Conservation (phyloP, 495 filamentous ascomycete species). For the Lasiosphaeria miniovina region DNA sequence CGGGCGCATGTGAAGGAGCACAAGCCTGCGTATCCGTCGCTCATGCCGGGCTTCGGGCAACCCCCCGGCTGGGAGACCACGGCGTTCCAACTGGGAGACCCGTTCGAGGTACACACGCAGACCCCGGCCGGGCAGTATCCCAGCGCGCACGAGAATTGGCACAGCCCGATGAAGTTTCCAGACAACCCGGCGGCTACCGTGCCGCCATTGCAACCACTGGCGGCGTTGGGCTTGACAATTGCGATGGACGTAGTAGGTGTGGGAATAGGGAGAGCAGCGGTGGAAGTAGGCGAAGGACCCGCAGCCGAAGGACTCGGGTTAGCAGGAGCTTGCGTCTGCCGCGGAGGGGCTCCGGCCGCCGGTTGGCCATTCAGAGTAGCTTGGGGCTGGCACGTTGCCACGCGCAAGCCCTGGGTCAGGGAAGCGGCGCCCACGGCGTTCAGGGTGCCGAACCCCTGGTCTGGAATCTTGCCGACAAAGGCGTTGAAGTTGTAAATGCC, state of each 20-base stretch:
- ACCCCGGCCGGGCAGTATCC: constrained; percentile 41
- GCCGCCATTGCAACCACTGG: constrained; percentile 33
- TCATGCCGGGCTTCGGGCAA: constrained; percentile 28
- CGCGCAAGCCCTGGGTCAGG: constrained; percentile 44
- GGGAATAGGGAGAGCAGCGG: background rate
- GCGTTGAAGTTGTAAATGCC: constrained; percentile 66
- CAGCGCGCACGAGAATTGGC: constrained; percentile 38
- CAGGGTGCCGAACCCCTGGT: constrained; percentile 40
- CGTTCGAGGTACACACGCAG: constrained; percentile 39
- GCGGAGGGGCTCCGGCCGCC: background rate
- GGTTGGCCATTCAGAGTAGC: constrained; percentile 24
- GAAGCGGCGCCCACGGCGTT: constrained; percentile 39
- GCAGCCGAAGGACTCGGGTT: constrained; percentile 18
- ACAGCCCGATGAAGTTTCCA: constrained; percentile 43
- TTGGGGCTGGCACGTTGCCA: constrained; percentile 42
- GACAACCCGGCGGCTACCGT: constrained; percentile 27
- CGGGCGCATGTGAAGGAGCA: constrained; percentile 43
- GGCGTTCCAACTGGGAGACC: constrained; percentile 24
- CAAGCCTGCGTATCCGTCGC: constrained; percentile 39
- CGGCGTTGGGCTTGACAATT: background rate
- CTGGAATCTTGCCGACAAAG: constrained; percentile 51
- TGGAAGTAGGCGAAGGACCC: background rate
- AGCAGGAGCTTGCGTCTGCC: background rate
- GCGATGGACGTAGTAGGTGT: constrained; percentile 10
- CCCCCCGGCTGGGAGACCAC: constrained; percentile 29